Base-by-base conservation (phyloP, 2,329 filamentous ascomycete genomes). In the Huntiella omanensis region DNA sequence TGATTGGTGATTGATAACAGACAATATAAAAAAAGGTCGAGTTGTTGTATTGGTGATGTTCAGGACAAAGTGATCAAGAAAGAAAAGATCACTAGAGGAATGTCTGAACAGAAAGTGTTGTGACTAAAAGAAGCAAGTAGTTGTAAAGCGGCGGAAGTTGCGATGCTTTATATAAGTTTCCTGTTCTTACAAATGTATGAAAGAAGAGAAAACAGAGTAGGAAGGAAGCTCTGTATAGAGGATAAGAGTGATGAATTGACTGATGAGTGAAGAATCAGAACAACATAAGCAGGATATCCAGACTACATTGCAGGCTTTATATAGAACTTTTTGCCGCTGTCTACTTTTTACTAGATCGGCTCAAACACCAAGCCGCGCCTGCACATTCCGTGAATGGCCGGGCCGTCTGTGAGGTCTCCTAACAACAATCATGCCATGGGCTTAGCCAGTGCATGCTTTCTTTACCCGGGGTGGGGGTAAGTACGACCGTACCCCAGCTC, bases 121-220 rank as follows among this genome's bases (percentile, higher is more conserved):
- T 37, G 19, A 44, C 37, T 7, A 32, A 15, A 11, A 36, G n/a
- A 10, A 19, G 33, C 22, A 28, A 28, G 22, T 28, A 28, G 22
- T 28, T 28, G 8, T 8, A 28, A 28, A 28, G 22, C 22, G 10
- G 22, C 22, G 22, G 28, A 16, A 33, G 39, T 37, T 13, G 32
- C 13, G 11, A 17, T 37, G 37, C 33, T 49, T 45, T 49, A 49
- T 45, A 46, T 45, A 11, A 11, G 12, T 36, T 35, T 32, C 11
- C 22, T 28, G 22, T 28, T 28, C 22, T 28, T 28, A 28, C 22
- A 28, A 28, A 28, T 10, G 22, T 28, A 28, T 28, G 22, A 28
- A 28, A 28, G 22, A 28, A 28, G 22, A 28, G 22, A 28, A 28
- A 28, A 28, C 22, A 28, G 22, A 28, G 22, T 28, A 28, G 22